These are phyloP conservation scores for Penicillium sp. DNA, from an alignment of 2,329 filamentous ascomycete genomes.

Conservation along the genomic window DNA sequence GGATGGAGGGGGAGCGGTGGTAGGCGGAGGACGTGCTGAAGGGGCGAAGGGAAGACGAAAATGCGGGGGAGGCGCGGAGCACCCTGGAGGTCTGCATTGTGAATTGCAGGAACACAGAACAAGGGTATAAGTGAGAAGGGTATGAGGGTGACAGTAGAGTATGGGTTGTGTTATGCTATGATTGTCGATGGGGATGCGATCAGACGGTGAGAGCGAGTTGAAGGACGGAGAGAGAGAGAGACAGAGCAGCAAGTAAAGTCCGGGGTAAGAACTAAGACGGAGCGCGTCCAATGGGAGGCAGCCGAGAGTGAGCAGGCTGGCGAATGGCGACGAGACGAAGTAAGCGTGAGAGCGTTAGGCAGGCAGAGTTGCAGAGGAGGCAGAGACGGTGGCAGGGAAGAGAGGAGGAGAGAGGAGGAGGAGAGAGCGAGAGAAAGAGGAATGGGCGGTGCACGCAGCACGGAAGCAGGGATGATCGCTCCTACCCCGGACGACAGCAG, in stretches of 20 bases:
- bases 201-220: background rate
- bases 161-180: too few species aligned
- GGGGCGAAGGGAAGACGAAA: constrained; percentile 52
- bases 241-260: background rate
- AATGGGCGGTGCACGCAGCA: background rate
- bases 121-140: background rate
- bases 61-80: constrained; percentile 44
- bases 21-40: constrained; percentile 54
- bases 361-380: too few species aligned
- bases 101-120: background rate
- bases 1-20: constrained; percentile 67
- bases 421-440: background rate
- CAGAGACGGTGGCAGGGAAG: background rate
- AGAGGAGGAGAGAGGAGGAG: background rate
- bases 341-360: too few species aligned
- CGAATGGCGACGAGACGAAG: background rate
- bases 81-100: constrained; percentile 47
- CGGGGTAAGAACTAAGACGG: background rate
- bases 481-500: too few species aligned
- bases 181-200: too few species aligned
- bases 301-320: too few species aligned
- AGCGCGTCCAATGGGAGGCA: background rate
- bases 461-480: too few species aligned
- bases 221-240: background rate
- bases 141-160: background rate